phyloP scores from a whole-genome alignment of 169 alveolate species.

The Theileria sp. region DNA sequence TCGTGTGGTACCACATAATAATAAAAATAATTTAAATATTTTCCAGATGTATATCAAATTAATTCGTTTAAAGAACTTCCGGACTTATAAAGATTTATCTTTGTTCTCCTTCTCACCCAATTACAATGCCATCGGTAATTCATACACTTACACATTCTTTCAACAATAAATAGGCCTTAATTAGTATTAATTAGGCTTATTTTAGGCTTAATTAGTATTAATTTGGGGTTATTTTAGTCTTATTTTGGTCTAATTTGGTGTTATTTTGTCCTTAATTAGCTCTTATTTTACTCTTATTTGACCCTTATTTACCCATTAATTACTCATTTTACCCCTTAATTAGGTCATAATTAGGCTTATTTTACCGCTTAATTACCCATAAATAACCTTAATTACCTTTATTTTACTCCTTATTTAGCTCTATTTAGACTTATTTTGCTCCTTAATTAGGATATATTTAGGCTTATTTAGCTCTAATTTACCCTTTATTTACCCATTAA shows the following conservation, averaged over 20 bases:
- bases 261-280: neutral
- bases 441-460: too few species aligned
- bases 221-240: too few species aligned
- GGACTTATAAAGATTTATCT: slow-evolving; percentile 80
- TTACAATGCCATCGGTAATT: slow-evolving; percentile 62
- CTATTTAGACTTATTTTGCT: too few species aligned
- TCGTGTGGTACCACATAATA: slow-evolving; percentile 1
- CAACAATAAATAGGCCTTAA: neutral
- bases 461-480: too few species aligned
- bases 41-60: slow-evolving; percentile 80
- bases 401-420: too few species aligned
- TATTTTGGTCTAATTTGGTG: neutral
- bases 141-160: neutral
- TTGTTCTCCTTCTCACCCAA: slow-evolving; percentile 43
- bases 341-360: too few species aligned
- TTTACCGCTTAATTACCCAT: too few species aligned
- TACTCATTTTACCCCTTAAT: too few species aligned
- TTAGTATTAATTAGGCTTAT: neutral
- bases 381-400: too few species aligned
- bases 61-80: slow-evolving; percentile 79
- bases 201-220: neutral
- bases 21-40: neutral
- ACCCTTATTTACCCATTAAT: neutral
- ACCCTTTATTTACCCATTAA: too few species aligned
- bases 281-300: neutral